Conservation (phyloP, 75 land plant genomes). For the Selaginella moellendorffii region DNA sequence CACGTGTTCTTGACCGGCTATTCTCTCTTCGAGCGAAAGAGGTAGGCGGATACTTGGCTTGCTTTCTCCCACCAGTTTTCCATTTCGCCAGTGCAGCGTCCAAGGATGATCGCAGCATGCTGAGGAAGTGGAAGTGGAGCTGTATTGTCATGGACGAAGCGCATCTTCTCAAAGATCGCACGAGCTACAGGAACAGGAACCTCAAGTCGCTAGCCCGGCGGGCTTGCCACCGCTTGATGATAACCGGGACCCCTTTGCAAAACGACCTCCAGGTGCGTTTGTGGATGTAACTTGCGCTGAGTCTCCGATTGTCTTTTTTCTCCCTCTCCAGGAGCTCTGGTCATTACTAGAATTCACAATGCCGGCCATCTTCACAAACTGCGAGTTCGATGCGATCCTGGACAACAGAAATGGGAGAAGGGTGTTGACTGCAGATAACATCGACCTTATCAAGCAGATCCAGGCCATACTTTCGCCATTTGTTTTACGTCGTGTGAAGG, state of each 20-base stretch:
- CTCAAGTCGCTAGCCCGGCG: neutral
- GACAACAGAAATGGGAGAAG: conserved; percentile 16
- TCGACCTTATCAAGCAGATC: conserved; percentile 61
- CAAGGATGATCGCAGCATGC: conserved; percentile 5
- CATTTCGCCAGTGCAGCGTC: neutral
- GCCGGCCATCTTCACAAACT: conserved; percentile 88
- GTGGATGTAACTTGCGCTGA: neutral
- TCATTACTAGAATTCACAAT: conserved; percentile 94
- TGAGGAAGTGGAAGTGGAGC: conserved; percentile 11
- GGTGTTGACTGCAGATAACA: conserved; percentile 38
- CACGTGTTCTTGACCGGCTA: neutral
- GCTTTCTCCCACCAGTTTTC: neutral
- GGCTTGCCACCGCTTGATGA: conserved; percentile 2
- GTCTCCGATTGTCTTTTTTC: neutral
- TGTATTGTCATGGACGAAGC: conserved; percentile 6
- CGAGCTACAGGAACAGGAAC: neutral
- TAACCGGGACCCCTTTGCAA: neutral
- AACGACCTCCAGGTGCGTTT: conserved; percentile 3
- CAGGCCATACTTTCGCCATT: conserved; percentile 93
- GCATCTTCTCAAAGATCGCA: neutral
- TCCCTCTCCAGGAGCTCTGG: conserved; percentile 74
- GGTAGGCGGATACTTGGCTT: neutral
- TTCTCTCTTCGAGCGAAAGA: neutral
- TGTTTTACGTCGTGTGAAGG: conserved; percentile 82
- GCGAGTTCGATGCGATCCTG: conserved; percentile 45